Evolutionary conservation across 2,329 filamentous ascomycete species (phyloP), one percentile per base, ranked within the genome.

Genomic region (Fusarium oxysporum): DNA sequence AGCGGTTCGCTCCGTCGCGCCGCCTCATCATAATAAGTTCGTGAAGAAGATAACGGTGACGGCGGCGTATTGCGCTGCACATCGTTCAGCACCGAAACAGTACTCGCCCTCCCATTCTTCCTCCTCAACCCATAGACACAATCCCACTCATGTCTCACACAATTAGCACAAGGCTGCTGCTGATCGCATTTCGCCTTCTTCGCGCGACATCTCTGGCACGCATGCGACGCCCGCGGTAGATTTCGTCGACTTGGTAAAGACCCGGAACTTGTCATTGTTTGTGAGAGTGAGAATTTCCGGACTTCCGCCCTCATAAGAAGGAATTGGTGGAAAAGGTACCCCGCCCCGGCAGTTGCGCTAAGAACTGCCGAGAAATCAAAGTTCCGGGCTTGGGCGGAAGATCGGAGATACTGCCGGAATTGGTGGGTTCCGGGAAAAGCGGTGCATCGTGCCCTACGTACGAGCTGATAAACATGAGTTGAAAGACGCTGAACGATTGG

Each of bases 141-240:
- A 12, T 44, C 50, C 10, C 28, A 35, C 21, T 43, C 25, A 21
- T 62, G 59, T n/a, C 30, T 62, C 9, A 58, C 51, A 32, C 59
- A 62, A n/a, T 57, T 62, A 2, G 23, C 51, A 57, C 59, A 62
- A 28, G 59, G 59, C 7, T 62, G 59, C 35, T 37, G 59, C 25
- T 62, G 59, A 9, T 62, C 51, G 41, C 59, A 62, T 32, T 62
- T 62, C 3, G 59, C 38, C 51, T 58, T 62, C 9, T 62, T 62
- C 6, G 32, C 40, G 3, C 59, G 50, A 13, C 59, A 62, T 62
- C 51, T 41, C 30, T 58, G 59, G 43, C 59, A 62, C 19, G 59
- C 59, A 38, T 62, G 59, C 35, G 59, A 62, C 21, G 59, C 50
- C 19, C 59, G 50, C 6, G 59, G 59, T 38, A 62, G 30, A 30